Evolutionary conservation across 2,329 filamentous ascomycete species (phyloP), one percentile per base, ranked within the genome.

Genomic region (Ophiostoma novo-ulmi): DNA sequence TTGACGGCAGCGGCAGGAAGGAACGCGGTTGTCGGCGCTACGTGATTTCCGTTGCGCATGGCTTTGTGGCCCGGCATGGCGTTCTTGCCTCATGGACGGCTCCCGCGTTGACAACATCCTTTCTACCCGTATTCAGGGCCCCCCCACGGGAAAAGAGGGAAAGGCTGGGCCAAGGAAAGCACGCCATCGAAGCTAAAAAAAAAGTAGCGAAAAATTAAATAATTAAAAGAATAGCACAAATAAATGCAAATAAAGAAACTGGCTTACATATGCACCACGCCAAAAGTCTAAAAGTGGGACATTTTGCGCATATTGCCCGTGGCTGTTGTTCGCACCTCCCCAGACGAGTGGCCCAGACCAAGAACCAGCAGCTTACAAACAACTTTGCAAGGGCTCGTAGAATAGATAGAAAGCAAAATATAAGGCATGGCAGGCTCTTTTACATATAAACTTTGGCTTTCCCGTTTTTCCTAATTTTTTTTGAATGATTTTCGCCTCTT

Each of bases 181-280:
- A 75, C 75, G 75, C 72, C 73, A 75, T 75, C 71, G 70, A 69
- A 67, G 73, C 75, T 74, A 75, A 73, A 52, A 48, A 52, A 61
- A 68, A 72, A 69, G 61, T 35, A 55, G 70, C 48, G 48, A 58
- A 26, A 68, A 69, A 63, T 63, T 48, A 61, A 38, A 22, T 11
- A 39, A 22, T 65, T 39, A 41, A 65, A 22, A 22, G 35, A 39
- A 39, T 65, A 38, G n/a, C 61, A 64, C 31, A 36, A 35, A 20
- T 64, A 67, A 65, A 44, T 14, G 58, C 6, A 26, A 66, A 69
- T 48, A 58, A 58, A 58, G 11, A 58, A 26, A 11, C 22, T 8
- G 52, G 52, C 52, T 58, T 58, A 58, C 52, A 58, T 58, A 58
- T 55, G 52, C 52, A 58, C 52, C 22, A 48, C 44, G 44, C 44